Conservation (phyloP, 306 rosid species). For the Dryas alaskensis region DNA sequence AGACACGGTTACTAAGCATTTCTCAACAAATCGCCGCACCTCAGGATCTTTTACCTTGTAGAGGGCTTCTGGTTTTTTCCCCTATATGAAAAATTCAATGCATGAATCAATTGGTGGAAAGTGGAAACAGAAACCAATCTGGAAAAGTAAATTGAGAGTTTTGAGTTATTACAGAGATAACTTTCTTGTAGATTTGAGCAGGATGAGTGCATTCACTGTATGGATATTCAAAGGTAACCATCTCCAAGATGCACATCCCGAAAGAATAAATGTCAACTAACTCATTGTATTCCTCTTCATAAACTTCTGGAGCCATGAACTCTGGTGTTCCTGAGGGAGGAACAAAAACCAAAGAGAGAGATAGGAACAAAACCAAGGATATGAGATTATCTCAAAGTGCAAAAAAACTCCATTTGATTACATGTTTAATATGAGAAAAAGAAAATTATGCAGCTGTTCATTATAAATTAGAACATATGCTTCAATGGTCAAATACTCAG, state of each 20-base stretch:
- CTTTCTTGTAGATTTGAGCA: slow-evolving; percentile 97
- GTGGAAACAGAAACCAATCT: slow-evolving; percentile 7
- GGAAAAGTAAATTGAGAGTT: slow-evolving; percentile 9
- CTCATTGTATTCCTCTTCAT: slow-evolving; percentile 92
- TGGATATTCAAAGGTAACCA: slow-evolving; percentile 95
- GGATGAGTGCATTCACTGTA: slow-evolving; percentile 93
- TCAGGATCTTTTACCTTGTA: slow-evolving; percentile 72
- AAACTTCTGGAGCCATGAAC: slow-evolving; percentile 98
- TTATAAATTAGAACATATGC: neutral
- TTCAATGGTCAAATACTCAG: neutral
- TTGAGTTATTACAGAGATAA: slow-evolving; percentile 57
- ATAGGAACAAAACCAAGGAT: neutral
- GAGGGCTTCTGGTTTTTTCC: slow-evolving; percentile 79
- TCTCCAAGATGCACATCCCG: slow-evolving; percentile 98
- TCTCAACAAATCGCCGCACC: slow-evolving; percentile 74
- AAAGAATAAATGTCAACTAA: slow-evolving; percentile 92
- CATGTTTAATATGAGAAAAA: neutral
- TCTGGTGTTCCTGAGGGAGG: slow-evolving; percentile 85
- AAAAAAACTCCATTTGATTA: neutral
- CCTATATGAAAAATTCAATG: slow-evolving; percentile 44
- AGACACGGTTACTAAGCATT: slow-evolving; percentile 80
- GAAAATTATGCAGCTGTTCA: neutral
- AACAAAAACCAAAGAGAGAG: slow-evolving; percentile 9
- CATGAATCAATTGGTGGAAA: slow-evolving; percentile 14
- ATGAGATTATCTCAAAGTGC: neutral